Evolutionary conservation across 306 rosid genomes (phyloP), one percentile per base, ranked within the genome.

Genomic region (Ziziphus jujuba): DNA sequence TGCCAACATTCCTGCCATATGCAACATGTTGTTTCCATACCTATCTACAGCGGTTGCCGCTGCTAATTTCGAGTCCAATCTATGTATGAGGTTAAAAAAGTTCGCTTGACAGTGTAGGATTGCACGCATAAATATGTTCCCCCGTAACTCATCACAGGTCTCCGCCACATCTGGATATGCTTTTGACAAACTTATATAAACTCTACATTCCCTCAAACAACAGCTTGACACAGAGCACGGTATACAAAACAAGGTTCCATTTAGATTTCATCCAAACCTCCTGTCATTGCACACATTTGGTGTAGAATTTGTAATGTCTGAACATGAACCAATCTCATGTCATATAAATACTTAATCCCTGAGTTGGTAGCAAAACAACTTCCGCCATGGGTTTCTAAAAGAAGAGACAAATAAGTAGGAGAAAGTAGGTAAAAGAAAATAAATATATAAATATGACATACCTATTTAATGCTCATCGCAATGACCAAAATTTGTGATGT

Each of bases 81-180:
- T 69, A 21, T 53, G 19, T 2, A 71, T 23, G 3, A 59, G 73
- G 34, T 12, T 54, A 44, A 71, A 66, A 15, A 71, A 21, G 3
- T 31, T 13, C 25, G 71, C 66, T 35, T 65, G 73, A 9, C 73
- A 66, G 21, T 6, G 21, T 0, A 19, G 0, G 8, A 65, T 10
- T 0, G 65, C 65, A 35, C 1, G 7, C 5, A 7, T 36, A 13
- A 65, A 49, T 6, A 53, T 23, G 36, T 7, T 13, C 16, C 23
- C 23, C 0, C 0, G 0, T 4, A 1, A 2, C 6, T 0, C 0
- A 10, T 11, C 7, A 0, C 0, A 0, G 0, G 0, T 5, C 56
- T 9, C 3, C 7, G 25, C 1, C 1, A 52, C 0, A 0, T 34
- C 23, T 1, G 9, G 17, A 35, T 21, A 24, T 4, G 28, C 50